phyloP scores from a whole-genome alignment of 78 protist species.

The slime mould (Dictyostelium discoideum) region DNA sequence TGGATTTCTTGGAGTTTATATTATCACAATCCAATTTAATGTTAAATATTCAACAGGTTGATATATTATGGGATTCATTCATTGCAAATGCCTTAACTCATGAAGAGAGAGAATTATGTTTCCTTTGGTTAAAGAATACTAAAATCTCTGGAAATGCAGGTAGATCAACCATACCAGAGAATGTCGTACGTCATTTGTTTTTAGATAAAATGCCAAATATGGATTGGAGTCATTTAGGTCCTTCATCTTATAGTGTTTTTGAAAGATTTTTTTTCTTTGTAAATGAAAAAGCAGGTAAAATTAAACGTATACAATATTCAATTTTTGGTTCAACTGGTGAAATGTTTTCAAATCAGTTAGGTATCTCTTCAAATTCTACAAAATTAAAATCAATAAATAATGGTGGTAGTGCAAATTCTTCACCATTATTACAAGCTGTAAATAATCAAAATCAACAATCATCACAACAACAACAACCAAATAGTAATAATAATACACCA shows the following conservation, averaged over 20 bases:
- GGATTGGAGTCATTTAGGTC: conserved; percentile 57
- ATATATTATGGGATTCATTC: conserved; percentile 67
- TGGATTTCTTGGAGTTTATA: conserved; percentile 63
- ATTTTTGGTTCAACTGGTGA: conserved; percentile 40
- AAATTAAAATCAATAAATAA: conserved; percentile 9
- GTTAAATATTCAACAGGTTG: conserved; percentile 67
- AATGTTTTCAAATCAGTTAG: conserved; percentile 30
- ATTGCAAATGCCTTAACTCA: conserved; percentile 37
- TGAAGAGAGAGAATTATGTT: conserved; percentile 65
- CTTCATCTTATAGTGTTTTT: conserved; percentile 44
- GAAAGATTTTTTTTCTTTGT: conserved; percentile 66
- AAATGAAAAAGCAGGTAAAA: conserved; percentile 58
- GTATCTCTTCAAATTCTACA: not conserved
- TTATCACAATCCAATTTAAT: conserved; percentile 55
- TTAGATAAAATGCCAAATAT: conserved; percentile 68
- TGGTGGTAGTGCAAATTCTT: not conserved
- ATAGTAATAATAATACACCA: conserved; percentile 16
- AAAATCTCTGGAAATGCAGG: conserved; percentile 3
- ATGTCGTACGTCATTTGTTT: conserved; percentile 50
- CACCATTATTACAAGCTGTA: conserved; percentile 19
- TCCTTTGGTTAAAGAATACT: conserved; percentile 65
- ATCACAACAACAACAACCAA: conserved; percentile 1
- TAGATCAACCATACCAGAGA: conserved; percentile 51
- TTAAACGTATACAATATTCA: conserved; percentile 37
- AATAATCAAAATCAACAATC: conserved; percentile 30